Base-by-base conservation (phyloP, 2,329 filamentous ascomycete genomes). In the Colletotrichum tanaceti region DNA sequence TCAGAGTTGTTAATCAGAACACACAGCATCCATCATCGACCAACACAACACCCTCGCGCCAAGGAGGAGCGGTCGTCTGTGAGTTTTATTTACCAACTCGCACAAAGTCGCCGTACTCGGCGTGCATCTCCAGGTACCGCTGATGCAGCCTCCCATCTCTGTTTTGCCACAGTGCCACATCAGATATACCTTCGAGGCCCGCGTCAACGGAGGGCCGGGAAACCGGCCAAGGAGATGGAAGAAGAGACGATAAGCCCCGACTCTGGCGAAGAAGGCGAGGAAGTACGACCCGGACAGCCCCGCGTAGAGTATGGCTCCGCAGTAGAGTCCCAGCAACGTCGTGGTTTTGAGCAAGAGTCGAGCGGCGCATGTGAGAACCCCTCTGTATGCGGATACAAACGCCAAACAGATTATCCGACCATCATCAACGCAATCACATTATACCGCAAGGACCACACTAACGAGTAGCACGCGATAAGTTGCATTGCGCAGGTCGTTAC, bases 201-300 rank as follows among this genome's bases (percentile, higher is more conserved):
- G 72, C 4, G 70, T 62, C 6, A 39, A 38, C 4, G 69, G 44
- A 1, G 72, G 72, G 1, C 72, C 72, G 0, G 72, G 72, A 20
- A 73, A 72, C 10, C 22, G 62, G 1, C 72, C 61, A 1, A 72
- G 54, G 1, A 67, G 70, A 32, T 72, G 71, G 44, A 73, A 70
- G 28, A 70, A 52, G 20, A 73, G 1, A 6, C 75, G 74, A 41
- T 73, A 73, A n/a, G 72, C 24, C 5, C 55, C 24, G 7, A 73
- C 72, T 38, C 72, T 73, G 13, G 44, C 22, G 63, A 86, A 72
- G 1, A 73, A 35, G 32, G 72, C 50, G 2, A 41, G 22, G 22
- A 70, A 62, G 32, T 69, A 70, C 1, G 65, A 59, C 10, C 49
- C 58, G 1, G 65, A 65, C n/a, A 69, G 54, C n/a, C 57, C 50